phyloP scores from a whole-genome alignment of 1,139 yeast species.

The Saccharomyces hybrid region DNA sequence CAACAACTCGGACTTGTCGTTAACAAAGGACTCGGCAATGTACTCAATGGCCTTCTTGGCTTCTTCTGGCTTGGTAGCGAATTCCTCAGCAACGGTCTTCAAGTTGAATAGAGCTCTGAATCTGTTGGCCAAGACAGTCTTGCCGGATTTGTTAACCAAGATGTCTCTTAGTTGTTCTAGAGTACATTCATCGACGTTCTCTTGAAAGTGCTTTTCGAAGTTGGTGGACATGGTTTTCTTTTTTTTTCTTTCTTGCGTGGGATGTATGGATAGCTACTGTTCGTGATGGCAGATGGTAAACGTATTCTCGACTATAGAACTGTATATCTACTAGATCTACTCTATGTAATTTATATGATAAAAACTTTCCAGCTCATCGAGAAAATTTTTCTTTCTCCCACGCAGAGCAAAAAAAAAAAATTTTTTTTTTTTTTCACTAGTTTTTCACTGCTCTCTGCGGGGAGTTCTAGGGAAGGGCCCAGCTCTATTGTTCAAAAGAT shows the following conservation, averaged over 20 bases:
- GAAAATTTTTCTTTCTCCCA: neutral
- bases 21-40: conserved; percentile 72
- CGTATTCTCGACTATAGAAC: too few relatives aligned
- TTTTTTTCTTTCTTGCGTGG: neutral
- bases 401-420: neutral
- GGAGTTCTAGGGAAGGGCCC: neutral
- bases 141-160: conserved; percentile 54
- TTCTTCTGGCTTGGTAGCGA: conserved; percentile 40
- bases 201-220: conserved; percentile 31
- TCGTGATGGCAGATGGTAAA: neutral
- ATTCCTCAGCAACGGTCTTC: conserved; percentile 71
- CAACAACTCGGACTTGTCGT: conserved; percentile 71
- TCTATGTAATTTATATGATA: neutral
- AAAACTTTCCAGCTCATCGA: neutral
- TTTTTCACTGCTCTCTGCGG: neutral
- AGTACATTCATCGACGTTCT: conserved; percentile 38
- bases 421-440: neutral
- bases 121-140: conserved; percentile 69
- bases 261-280: neutral
- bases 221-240: conserved; percentile 31
- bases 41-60: conserved; percentile 65
- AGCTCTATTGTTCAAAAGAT: neutral
- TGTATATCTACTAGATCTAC: neutral
- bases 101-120: conserved; percentile 90
- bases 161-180: conserved; percentile 67